Evolutionary conservation across 768 basidiomycete species (phyloP).

Genomic region (Lentinula guzmanii): DNA sequence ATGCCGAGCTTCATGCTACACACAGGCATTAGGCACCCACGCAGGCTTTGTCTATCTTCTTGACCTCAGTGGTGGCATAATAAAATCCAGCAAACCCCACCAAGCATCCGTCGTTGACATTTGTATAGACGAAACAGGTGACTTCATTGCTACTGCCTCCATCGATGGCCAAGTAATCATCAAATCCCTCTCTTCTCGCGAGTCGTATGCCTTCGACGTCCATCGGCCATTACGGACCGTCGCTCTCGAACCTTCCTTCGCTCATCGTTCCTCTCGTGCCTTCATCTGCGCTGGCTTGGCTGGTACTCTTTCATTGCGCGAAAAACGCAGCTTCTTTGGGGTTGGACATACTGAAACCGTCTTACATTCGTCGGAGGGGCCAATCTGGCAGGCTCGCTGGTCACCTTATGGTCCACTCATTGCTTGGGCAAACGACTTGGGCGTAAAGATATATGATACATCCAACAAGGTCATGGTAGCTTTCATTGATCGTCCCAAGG

Average conservation of each 20-base stretch:
- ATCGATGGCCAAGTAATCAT: slow-evolving; percentile 94
- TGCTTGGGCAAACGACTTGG: slow-evolving; percentile 94
- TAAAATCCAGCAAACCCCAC: slow-evolving; percentile 91
- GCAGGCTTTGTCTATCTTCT: slow-evolving; percentile 88
- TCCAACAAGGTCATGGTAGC: slow-evolving; percentile 71
- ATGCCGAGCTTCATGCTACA: neutral
- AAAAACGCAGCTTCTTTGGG: slow-evolving; percentile 81
- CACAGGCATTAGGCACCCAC: slow-evolving; percentile 87
- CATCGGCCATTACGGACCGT: slow-evolving; percentile 89
- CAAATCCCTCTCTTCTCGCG: slow-evolving; percentile 64
- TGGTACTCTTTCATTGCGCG: slow-evolving; percentile 78
- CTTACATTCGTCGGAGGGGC: slow-evolving; percentile 81
- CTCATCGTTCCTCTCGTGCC: slow-evolving; percentile 66
- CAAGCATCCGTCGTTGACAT: slow-evolving; percentile 84
- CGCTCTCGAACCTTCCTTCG: slow-evolving; percentile 87
- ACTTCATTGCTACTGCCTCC: slow-evolving; percentile 89
- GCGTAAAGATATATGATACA: slow-evolving; percentile 91
- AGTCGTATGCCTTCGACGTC: slow-evolving; percentile 83
- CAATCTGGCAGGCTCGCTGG: slow-evolving; percentile 93
- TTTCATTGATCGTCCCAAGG: slow-evolving; percentile 75
- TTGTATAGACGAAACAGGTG: slow-evolving; percentile 73
- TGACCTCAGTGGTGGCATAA: slow-evolving; percentile 67
- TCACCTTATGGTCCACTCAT: slow-evolving; percentile 59
- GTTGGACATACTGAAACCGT: slow-evolving; percentile 82
- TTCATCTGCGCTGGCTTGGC: slow-evolving; percentile 93